Base-by-base conservation (phyloP, 140 eudicot species). In the Ambrosia hybrid region DNA sequence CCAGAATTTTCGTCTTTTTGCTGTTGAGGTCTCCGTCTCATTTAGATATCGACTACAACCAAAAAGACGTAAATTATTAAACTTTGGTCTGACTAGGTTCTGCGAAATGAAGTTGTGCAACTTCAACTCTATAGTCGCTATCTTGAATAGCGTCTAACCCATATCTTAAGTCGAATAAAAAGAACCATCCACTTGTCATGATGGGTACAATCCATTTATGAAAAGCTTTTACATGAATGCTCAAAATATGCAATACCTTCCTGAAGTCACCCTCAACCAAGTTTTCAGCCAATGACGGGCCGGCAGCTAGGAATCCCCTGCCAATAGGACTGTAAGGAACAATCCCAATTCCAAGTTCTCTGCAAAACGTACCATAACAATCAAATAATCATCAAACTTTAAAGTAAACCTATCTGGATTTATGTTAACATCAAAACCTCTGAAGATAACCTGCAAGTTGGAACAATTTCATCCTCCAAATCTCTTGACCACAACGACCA, bases 291-390 rank as follows among this genome's bases (percentile, higher is more conserved):
- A 73, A 16, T 38, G 68, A 60, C 15, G 81, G 76, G 61, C 87
- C 85, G 0, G 6, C 64, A 53, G 84, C 80, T 33, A 84, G 63
- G 62, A 87, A 73, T 48, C 92, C 92, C 33, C 85, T 76, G 5
- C 96, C 96, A 49, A 88, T 82, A 39, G 96, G 96, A 76, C 96
- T 85, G 56, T 85, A 88, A 67, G 89, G 78, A 53, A 88, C 95
- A 34, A 85, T 88, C 38, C 91, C 95, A 51, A 88, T 88, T 6
- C 96, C 96, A 70, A 88, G 96, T 77, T 88, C 96, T 78, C 91
- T 85, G 76, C 33, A 71, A 57, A 71, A 62, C 6, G 30, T 2
- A 12, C 7, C 4, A 10, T 43, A 14, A 38, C n/a, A 37, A 56
- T 48, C 34, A 68, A 1, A 43, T 7, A 9, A 43, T 61, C 59